Percentiles rank a stretch among this genome's conserved stretches.
Evolutionary conservation across 164 flowering plant genomes (phyloP).

Genomic region (Umbellularia californica): DNA sequence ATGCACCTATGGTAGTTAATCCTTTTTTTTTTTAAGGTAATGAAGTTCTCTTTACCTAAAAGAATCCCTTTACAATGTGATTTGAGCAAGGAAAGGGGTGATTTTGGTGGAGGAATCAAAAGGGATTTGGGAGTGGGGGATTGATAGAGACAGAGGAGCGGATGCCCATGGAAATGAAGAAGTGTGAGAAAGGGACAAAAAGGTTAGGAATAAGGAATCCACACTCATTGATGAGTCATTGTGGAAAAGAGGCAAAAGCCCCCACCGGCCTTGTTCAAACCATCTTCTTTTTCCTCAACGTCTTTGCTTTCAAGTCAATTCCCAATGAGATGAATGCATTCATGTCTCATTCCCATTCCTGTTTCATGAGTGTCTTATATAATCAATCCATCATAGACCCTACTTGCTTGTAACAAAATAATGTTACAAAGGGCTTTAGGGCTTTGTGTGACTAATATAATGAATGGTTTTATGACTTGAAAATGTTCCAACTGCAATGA

Average conservation of each 20-base stretch:
- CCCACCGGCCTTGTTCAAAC: neutral
- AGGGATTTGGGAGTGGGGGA: too few species aligned
- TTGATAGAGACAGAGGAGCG: neutral
- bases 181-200: neutral
- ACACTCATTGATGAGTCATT: neutral
- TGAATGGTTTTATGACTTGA: neutral
- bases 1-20: too few species aligned
- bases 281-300: neutral
- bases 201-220: neutral
- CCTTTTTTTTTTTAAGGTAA: too few species aligned
- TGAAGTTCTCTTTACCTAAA: too few species aligned
- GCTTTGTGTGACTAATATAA: neutral
- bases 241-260: neutral
- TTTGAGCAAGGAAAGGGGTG: too few species aligned
- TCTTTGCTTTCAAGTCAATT: neutral
- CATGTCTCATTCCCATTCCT: neutral
- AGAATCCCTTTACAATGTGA: too few species aligned
- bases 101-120: too few species aligned
- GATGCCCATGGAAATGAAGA: neutral
- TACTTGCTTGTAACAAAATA: neutral
- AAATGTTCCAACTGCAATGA: neutral
- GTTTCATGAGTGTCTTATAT: neutral
- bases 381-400: neutral
- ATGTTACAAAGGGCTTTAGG: neutral
- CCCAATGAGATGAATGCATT: neutral